A percentile compares a stretch with the other conserved stretches of the same genome.
Conservation (phyloP, 2,329 filamentous ascomycete species). For the Emydomyces testavorans region DNA sequence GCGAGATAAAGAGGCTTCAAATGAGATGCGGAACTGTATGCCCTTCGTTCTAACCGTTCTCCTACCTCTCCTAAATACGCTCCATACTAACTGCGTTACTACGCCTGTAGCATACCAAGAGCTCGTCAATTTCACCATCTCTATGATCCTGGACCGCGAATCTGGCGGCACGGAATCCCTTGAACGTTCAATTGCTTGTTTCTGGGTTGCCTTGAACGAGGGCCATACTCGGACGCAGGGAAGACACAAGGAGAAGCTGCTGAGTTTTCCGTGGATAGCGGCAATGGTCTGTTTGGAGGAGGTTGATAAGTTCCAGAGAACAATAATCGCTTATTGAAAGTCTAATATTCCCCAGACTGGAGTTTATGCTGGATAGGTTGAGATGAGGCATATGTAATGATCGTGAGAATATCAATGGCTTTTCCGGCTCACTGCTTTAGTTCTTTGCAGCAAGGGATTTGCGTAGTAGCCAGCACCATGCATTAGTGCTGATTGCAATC, state of each 20-base stretch:
- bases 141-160: slow-evolving; percentile 18
- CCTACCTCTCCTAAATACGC: not conserved
- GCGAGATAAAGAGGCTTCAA: slow-evolving; percentile 20
- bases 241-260: slow-evolving; percentile 14
- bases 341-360: not conserved
- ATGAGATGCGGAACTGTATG: slow-evolving; percentile 20
- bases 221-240: not conserved
- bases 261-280: slow-evolving; percentile 22
- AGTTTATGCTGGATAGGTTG: not conserved
- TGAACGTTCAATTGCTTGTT: slow-evolving; percentile 22
- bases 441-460: too few species aligned
- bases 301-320: slow-evolving; percentile 19
- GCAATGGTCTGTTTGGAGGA: slow-evolving; percentile 21
- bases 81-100: not conserved
- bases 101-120: slow-evolving; percentile 18
- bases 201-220: slow-evolving; percentile 16
- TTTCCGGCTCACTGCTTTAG: too few species aligned
- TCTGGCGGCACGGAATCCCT: slow-evolving; percentile 18
- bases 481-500: too few species aligned
- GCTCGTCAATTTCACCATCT: slow-evolving; percentile 19
- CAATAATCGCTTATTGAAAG: not conserved
- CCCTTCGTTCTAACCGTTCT: not conserved
- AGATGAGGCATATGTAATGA: not conserved
- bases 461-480: too few species aligned
- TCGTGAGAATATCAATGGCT: too few species aligned